Base-by-base conservation (phyloP, 306 rosid species). In the Cucumis melo region DNA sequence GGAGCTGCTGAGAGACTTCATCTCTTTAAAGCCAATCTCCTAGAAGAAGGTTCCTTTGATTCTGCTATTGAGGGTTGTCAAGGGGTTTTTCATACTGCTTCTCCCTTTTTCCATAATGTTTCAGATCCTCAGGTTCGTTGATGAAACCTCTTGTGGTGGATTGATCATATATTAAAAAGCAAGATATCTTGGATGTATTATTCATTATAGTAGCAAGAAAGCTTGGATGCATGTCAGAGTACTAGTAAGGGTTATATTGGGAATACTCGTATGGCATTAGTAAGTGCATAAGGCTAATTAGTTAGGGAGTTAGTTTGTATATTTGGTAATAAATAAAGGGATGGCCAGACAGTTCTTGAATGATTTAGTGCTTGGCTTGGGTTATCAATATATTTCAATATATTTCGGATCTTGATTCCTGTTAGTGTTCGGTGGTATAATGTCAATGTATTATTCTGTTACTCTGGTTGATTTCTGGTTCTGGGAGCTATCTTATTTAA, bases 1-100 rank as follows among this genome's bases (percentile, higher is more conserved):
- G 83, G 86, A 65, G 86, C 83, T 15, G 63, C 78, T 53, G 86
- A 83, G 70, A 75, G 78, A 51, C 81, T 83, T 56, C 70, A 80
- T 21, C 48, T 83, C 21, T 83, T 83, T 68, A 80, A 80, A 76
- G 86, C 81, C 39, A 34, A 77, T 27, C 75, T 83, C 12, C 60
- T 77, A 0, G 79, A 83, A 50, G 83, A 83, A 66, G 83, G 81
- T 19, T 64, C 77, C 27, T 83, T 83, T 29, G 80, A 83, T 65
- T 73, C 77, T 15, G 16, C 58, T n/a, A 70, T 83, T 24, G 70
- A 77, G 57, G 86, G 84, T 1, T 56, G 86, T 39, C 56, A 64
- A 64, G 83, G 81, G 32, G 84, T 83, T 80, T 83, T 83, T 41
- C 86, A 83, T 53, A 77, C 84, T 0, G 84, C 86, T 23, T 83